phyloP scores from a whole-genome alignment of 345 rosid species.

The Corymbia maculata region DNA sequence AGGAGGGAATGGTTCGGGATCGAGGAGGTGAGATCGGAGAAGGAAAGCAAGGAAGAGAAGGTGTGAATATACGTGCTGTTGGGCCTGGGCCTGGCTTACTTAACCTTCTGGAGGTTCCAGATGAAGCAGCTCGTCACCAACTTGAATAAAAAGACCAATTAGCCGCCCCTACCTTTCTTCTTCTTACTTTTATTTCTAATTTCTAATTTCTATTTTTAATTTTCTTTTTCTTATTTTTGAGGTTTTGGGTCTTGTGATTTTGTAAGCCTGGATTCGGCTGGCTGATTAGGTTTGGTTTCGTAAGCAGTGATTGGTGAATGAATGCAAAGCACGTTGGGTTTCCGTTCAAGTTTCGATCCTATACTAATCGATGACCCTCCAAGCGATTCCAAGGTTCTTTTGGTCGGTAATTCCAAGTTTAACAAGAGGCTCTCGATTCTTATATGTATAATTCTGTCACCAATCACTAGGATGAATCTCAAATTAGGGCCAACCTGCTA shows the following conservation, averaged over 20 bases:
- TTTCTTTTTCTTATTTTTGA: neutral
- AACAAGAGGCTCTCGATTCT: no score
- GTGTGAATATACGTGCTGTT: constrained; percentile 53
- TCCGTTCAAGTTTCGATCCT: neutral
- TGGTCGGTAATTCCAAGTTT: no score
- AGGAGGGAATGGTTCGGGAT: constrained; percentile 41
- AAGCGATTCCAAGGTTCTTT: no score
- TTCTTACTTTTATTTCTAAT: neutral
- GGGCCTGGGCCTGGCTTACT: constrained; percentile 74
- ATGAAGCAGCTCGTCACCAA: constrained; percentile 56
- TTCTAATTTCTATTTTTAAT: neutral
- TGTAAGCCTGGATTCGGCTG: neutral
- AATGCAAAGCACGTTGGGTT: neutral
- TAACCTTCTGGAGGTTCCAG: constrained; percentile 66
- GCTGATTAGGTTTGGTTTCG: neutral
- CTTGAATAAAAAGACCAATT: constrained; percentile 46
- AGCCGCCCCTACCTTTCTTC: neutral
- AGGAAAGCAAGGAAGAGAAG: constrained; percentile 39
- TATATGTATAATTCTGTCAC: no score
- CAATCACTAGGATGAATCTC: no score
- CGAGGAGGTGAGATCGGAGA: constrained; percentile 46
- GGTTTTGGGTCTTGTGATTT: neutral
- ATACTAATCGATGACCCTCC: neutral
- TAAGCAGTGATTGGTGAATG: neutral
- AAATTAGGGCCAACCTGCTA: no score